Evolutionary conservation across 225 moss, liverwort and hornwort genomes (phyloP).

Genomic region (Bryoerythrophyllum caledonicum): DNA sequence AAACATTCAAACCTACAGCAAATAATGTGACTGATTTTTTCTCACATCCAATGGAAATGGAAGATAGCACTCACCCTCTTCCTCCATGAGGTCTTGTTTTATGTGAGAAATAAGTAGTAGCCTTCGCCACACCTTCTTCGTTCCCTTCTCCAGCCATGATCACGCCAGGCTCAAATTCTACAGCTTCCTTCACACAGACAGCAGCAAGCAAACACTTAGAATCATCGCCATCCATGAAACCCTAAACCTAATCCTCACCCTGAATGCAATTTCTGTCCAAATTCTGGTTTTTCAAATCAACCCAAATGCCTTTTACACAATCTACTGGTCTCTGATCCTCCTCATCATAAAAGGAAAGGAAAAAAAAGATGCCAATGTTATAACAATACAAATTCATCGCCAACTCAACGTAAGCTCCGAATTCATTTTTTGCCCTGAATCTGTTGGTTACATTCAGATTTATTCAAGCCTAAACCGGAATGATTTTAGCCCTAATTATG

Average conservation of each 20-base stretch:
- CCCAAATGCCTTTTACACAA: neutral
- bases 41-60: neutral
- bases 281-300: too few relatives aligned
- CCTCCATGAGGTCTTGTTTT: slow-evolving; percentile 22
- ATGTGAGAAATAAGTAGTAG: neutral
- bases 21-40: too few relatives aligned
- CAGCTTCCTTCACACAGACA: neutral
- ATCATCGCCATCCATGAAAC: neutral
- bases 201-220: neutral
- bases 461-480: too few relatives aligned
- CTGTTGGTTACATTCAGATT: neutral
- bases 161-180: slow-evolving; percentile 19
- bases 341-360: neutral
- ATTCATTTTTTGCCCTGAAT: neutral
- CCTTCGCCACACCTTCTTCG: slow-evolving; percentile 20
- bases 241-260: too few relatives aligned
- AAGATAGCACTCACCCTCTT: slow-evolving; percentile 42
- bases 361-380: neutral
- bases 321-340: neutral
- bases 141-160: slow-evolving; percentile 24
- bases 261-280: too few relatives aligned
- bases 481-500: too few relatives aligned
- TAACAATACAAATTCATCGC: neutral
- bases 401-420: neutral
- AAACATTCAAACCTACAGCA: slow-evolving; percentile 6